Conservation (phyloP, 192 early-diverging fungal genomes). For the Spinellus fusiger region DNA sequence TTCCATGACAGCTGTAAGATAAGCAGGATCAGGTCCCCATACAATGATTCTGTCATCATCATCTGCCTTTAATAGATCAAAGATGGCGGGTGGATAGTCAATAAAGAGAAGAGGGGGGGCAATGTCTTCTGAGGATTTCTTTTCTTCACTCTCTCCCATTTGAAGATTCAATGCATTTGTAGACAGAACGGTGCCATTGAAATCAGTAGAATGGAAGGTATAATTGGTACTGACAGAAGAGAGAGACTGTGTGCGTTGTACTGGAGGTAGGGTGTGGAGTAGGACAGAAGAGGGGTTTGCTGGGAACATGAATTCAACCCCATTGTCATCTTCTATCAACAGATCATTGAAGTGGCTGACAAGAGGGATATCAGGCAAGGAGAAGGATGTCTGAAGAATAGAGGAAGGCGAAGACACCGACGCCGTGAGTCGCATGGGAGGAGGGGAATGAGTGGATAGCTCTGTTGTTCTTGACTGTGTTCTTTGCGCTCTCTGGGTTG, state of each 20-base stretch:
- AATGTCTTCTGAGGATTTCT: background rate
- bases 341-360: constrained; percentile 18
- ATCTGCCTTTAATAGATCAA: constrained; percentile 30
- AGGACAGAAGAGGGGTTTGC: constrained; percentile 14
- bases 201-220: background rate
- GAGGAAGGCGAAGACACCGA: background rate
- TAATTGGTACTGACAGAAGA: background rate
- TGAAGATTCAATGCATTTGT: background rate
- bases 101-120: constrained; percentile 19
- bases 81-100: constrained; percentile 26
- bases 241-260: background rate
- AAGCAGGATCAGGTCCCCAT: constrained; percentile 26
- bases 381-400: background rate
- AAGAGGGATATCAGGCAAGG: constrained; percentile 12
- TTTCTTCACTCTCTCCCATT: background rate
- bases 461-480: too few species aligned
- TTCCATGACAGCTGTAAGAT: constrained; percentile 6
- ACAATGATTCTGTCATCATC: constrained; percentile 30
- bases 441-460: too few species aligned
- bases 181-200: too few species aligned
- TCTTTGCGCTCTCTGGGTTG: too few species aligned
- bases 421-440: background rate
- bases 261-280: background rate
- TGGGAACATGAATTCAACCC: constrained; percentile 6
- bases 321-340: constrained; percentile 10